phyloP scores from a whole-genome alignment of 2,329 filamentous ascomycete species.

The Dendryphion nanum region DNA sequence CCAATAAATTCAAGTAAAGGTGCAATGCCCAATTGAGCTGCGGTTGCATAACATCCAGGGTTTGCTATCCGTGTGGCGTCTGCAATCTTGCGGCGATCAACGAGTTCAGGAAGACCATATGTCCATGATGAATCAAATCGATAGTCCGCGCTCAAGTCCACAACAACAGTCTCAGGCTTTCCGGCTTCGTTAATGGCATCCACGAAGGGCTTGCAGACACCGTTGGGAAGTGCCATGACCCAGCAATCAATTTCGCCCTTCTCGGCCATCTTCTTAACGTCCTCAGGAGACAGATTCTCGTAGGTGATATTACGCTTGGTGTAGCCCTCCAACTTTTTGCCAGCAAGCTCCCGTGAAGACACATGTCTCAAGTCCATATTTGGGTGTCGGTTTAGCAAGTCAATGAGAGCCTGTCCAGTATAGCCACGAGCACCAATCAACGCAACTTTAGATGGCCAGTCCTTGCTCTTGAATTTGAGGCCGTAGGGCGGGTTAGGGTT shows the following conservation, averaged over 20 bases:
- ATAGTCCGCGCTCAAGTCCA: slow-evolving; percentile 97
- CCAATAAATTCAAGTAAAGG: slow-evolving; percentile 77
- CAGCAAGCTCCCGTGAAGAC: slow-evolving; percentile 87
- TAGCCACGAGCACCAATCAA: slow-evolving; percentile 92
- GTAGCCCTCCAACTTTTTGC: slow-evolving; percentile 85
- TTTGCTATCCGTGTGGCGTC: slow-evolving; percentile 82
- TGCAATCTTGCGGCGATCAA: slow-evolving; percentile 72
- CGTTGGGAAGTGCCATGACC: slow-evolving; percentile 96
- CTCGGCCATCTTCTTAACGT: slow-evolving; percentile 80
- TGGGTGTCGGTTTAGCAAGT: slow-evolving; percentile 82
- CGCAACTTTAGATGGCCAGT: slow-evolving; percentile 73
- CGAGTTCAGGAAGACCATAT: slow-evolving; percentile 85
- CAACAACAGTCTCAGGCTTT: slow-evolving; percentile 67
- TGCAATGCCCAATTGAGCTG: slow-evolving; percentile 83
- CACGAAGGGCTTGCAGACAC: slow-evolving; percentile 89
- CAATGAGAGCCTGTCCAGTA: slow-evolving; percentile 87
- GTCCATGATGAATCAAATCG: slow-evolving; percentile 84
- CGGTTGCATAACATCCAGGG: slow-evolving; percentile 94
- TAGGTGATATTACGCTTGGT: slow-evolving; percentile 89
- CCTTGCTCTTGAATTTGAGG: slow-evolving; percentile 82
- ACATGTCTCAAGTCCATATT: slow-evolving; percentile 88
- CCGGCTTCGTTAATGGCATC: slow-evolving; percentile 77
- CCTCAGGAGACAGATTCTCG: slow-evolving; percentile 83
- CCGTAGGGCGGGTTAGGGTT: slow-evolving; percentile 91
- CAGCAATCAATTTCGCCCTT: slow-evolving; percentile 87